These are phyloP conservation scores for Trichoderma atroviride DNA, from an alignment of 2,329 filamentous ascomycete species.

Conservation along the genomic window DNA sequence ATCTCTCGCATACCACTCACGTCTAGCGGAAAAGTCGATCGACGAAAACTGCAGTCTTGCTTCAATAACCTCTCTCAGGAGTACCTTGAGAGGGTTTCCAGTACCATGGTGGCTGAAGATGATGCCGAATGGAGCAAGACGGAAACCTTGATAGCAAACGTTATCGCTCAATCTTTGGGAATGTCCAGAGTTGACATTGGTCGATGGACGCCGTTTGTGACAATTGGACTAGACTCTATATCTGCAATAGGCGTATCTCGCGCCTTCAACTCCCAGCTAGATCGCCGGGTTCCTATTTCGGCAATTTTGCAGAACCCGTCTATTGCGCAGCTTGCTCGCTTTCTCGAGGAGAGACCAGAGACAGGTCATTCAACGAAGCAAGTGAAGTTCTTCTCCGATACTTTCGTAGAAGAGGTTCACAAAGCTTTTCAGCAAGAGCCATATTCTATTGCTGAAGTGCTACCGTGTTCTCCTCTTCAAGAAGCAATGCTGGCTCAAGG, in stretches of 20 bases:
- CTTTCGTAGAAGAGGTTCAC: conserved; percentile 35
- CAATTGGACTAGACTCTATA: conserved; percentile 82
- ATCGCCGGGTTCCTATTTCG: conserved; percentile 63
- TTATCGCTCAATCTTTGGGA: conserved; percentile 55
- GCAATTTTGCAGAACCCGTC: conserved; percentile 69
- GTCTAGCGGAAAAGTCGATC: conserved; percentile 74
- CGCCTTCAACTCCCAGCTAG: conserved; percentile 51
- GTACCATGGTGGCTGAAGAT: conserved; percentile 36
- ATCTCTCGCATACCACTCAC: conserved; percentile 72
- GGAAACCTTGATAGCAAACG: conserved; percentile 59
- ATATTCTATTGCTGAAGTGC: conserved; percentile 54
- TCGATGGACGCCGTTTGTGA: conserved; percentile 72
- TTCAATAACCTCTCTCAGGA: conserved; percentile 52
- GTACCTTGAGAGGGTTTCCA: conserved; percentile 45
- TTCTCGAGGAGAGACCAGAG: conserved; percentile 22
- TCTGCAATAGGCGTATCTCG: conserved; percentile 73
- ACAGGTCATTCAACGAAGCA: not conserved
- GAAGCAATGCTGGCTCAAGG: conserved; percentile 75
- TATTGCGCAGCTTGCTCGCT: conserved; percentile 60
- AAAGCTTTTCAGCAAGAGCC: conserved; percentile 29
- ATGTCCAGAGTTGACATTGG: conserved; percentile 52
- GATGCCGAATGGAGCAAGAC: conserved; percentile 52
- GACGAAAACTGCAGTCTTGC: conserved; percentile 50
- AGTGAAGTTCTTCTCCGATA: conserved; percentile 34
- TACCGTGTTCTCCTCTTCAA: conserved; percentile 86